These are phyloP conservation scores for Triglochin maritima DNA, from an alignment of 106 monocot genomes.

Conservation along the genomic window DNA sequence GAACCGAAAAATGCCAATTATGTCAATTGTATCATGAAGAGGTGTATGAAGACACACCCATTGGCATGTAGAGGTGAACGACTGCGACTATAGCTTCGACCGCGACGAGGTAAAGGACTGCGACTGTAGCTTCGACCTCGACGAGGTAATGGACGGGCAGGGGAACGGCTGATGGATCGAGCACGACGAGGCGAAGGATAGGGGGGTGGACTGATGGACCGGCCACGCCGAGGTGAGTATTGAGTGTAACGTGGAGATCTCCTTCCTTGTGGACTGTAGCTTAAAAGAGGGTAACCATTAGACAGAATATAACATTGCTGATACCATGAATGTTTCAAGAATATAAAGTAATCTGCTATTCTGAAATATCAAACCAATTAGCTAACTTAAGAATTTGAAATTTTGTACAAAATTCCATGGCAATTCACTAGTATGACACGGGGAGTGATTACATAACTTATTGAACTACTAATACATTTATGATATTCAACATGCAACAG, in stretches of 20 bases:
- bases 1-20: no score
- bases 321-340: no score
- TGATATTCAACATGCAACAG: not conserved
- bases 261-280: slow-evolving; percentile 14
- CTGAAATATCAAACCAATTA: not conserved
- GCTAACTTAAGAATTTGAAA: not conserved
- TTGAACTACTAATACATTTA: not conserved
- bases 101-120: slow-evolving; percentile 3
- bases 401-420: not conserved
- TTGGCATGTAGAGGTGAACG: slow-evolving; percentile 13
- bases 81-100: slow-evolving; percentile 10
- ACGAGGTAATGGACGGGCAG: not conserved
- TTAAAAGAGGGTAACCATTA: not conserved
- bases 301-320: not conserved
- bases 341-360: not conserved
- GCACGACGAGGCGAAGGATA: no score
- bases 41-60: not conserved
- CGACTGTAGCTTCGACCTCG: not conserved
- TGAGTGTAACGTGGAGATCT: slow-evolving; percentile 7
- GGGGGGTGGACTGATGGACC: not conserved
- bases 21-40: not conserved
- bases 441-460: not conserved
- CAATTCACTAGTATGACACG: not conserved
- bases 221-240: slow-evolving; percentile 9
- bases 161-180: not conserved